Conservation (phyloP, 2,329 filamentous ascomycete genomes). For the Colletotrichum ledebouriae region DNA sequence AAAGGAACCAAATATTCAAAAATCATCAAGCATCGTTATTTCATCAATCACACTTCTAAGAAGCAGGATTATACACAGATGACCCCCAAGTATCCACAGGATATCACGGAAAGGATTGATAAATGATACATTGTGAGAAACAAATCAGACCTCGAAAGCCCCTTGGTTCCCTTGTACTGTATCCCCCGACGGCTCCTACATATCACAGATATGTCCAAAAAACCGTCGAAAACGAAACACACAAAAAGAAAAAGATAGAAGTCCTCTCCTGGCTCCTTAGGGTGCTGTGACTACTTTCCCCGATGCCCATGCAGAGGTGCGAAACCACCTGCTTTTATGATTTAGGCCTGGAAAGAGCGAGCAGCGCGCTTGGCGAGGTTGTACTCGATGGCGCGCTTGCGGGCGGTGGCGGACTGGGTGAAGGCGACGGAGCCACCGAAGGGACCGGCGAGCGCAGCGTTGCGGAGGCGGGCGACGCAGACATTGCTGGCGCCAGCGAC, state of each 20-base stretch:
- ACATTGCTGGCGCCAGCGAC: constrained; percentile 72
- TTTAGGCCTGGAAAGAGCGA: constrained; percentile 40
- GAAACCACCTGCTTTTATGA: not conserved
- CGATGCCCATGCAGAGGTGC: constrained; percentile 20
- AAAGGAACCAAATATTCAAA: constrained; percentile 8
- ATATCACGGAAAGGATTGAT: constrained; percentile 34
- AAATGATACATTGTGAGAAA: constrained; percentile 17
- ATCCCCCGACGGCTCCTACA: not conserved
- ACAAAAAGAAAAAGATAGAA: not conserved
- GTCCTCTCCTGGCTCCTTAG: constrained; percentile 12
- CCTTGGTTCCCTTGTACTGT: not conserved
- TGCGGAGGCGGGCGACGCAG: constrained; percentile 74
- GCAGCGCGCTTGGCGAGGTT: constrained; percentile 53
- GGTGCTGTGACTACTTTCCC: constrained; percentile 12
- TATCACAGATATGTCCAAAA: constrained; percentile 7
- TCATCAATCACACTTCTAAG: constrained; percentile 25
- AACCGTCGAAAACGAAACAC: not conserved
- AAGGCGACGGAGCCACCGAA: constrained; percentile 77
- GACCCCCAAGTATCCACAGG: constrained; percentile 36
- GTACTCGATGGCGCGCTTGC: constrained; percentile 73
- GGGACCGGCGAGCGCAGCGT: constrained; percentile 71
- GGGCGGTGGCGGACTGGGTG: constrained; percentile 69
- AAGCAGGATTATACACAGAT: constrained; percentile 33
- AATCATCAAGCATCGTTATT: constrained; percentile 39
- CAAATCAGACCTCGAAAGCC: constrained; percentile 5